phyloP scores from a whole-genome alignment of 345 rosid species.

The Salix exigua region DNA sequence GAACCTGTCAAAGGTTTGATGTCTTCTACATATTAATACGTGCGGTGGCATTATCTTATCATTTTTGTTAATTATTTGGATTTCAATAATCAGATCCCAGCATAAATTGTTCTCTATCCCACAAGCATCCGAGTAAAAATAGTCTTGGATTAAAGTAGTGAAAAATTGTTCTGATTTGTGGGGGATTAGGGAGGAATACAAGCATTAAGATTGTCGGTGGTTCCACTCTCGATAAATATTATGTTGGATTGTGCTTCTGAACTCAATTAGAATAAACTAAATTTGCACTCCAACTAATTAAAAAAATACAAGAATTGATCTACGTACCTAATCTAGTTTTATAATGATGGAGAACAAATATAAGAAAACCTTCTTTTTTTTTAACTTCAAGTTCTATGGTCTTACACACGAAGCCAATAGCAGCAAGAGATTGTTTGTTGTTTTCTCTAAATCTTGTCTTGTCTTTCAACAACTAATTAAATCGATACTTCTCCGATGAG shows the following conservation, averaged over 20 bases:
- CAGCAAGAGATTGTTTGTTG: too few species aligned
- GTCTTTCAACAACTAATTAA: too few species aligned
- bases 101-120: background rate
- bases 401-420: too few species aligned
- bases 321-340: background rate
- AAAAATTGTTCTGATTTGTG: background rate
- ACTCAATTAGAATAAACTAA: background rate
- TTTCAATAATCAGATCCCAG: background rate
- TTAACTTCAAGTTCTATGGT: too few species aligned
- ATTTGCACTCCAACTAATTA: background rate
- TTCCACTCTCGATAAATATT: background rate
- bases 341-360: background rate
- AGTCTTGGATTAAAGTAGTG: background rate
- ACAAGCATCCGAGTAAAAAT: background rate
- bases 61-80: too few species aligned
- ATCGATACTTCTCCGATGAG: too few species aligned
- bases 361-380: background rate
- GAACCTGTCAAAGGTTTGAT: background rate
- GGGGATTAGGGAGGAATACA: background rate
- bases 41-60: too few species aligned
- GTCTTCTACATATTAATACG: too few species aligned
- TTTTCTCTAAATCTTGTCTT: too few species aligned
- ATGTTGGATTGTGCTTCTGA: background rate
- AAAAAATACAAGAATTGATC: background rate
- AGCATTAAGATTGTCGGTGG: background rate